Evolutionary conservation across 768 basidiomycete genomes (phyloP).

Genomic region (Cystofilobasidium ferigula): DNA sequence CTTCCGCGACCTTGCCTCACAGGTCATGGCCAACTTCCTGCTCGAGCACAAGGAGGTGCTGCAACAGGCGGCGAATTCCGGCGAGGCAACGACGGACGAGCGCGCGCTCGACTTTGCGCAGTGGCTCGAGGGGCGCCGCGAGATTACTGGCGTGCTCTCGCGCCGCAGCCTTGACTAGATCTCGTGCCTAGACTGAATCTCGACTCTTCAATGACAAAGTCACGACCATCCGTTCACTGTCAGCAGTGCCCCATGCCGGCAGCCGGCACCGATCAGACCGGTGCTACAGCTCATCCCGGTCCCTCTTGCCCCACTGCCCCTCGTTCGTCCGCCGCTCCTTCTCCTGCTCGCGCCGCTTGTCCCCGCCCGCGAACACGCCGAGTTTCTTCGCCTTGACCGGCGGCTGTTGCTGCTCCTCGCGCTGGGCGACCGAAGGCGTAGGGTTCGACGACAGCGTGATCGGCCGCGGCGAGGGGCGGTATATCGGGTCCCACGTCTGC

Average conservation of each 20-base stretch:
- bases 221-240: too few relatives aligned
- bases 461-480: slow-evolving; percentile 3
- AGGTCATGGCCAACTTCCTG: slow-evolving; percentile 58
- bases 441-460: slow-evolving; percentile 1
- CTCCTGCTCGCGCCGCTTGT: not conserved
- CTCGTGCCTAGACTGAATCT: too few relatives aligned
- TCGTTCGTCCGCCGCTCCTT: not conserved
- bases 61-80: not conserved
- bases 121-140: slow-evolving; percentile 72
- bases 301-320: not conserved
- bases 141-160: slow-evolving; percentile 47
- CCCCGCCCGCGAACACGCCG: not conserved
- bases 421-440: not conserved
- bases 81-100: not conserved
- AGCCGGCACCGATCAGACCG: too few relatives aligned
- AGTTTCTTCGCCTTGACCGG: not conserved
- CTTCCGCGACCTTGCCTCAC: slow-evolving; percentile 91
- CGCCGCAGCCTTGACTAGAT: slow-evolving; percentile 35
- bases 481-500: slow-evolving; percentile 11
- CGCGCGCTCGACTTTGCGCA: slow-evolving; percentile 47
- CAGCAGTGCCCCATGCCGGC: too few relatives aligned
- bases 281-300: not conserved
- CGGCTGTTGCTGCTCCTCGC: not conserved
- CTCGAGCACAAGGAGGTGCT: slow-evolving; percentile 3
- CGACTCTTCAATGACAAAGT: too few relatives aligned